Evolutionary conservation across 768 basidiomycete genomes (phyloP).

Genomic region (Calocera cornea): DNA sequence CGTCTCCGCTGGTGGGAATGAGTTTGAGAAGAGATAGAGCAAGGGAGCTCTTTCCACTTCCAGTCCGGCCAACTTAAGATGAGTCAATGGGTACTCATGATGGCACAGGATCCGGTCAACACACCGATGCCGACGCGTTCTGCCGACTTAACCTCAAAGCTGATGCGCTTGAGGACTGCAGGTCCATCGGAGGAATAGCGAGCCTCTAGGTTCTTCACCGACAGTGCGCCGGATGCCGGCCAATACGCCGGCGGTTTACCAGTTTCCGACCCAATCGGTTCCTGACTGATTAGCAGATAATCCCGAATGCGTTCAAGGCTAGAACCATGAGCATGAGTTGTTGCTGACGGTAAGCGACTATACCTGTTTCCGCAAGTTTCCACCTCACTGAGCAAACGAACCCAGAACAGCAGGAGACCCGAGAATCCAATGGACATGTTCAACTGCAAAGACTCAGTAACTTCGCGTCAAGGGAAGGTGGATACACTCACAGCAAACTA

Average conservation of each 20-base stretch:
- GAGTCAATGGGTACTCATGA: not conserved
- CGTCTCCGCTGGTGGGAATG: conserved; percentile 42
- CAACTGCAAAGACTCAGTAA: not conserved
- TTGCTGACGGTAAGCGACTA: not conserved
- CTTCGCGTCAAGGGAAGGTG: not conserved
- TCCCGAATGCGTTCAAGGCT: conserved; percentile 10
- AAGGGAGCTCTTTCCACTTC: conserved; percentile 41
- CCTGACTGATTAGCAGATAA: conserved; percentile 8
- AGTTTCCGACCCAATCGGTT: not conserved
- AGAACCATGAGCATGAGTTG: not conserved
- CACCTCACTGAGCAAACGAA: conserved; percentile 4
- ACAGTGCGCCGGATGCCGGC: conserved; percentile 6
- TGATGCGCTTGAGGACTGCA: not conserved
- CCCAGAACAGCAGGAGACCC: conserved; percentile 5
- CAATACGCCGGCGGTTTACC: conserved; percentile 10
- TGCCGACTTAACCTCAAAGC: conserved; percentile 3
- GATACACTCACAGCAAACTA: not conserved
- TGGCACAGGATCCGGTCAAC: not conserved
- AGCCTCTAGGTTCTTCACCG: conserved; percentile 6
- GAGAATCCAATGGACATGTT: conserved; percentile 3
- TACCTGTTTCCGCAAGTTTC: conserved; percentile 4
- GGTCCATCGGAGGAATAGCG: conserved; percentile 9
- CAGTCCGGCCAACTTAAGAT: conserved; percentile 41
- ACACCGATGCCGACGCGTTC: conserved; percentile 9
- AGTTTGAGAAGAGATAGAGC: conserved; percentile 44